These are phyloP conservation scores for Metschnikowia chrysomelidarum DNA, from an alignment of 805 yeast species.

Conservation along the genomic window DNA sequence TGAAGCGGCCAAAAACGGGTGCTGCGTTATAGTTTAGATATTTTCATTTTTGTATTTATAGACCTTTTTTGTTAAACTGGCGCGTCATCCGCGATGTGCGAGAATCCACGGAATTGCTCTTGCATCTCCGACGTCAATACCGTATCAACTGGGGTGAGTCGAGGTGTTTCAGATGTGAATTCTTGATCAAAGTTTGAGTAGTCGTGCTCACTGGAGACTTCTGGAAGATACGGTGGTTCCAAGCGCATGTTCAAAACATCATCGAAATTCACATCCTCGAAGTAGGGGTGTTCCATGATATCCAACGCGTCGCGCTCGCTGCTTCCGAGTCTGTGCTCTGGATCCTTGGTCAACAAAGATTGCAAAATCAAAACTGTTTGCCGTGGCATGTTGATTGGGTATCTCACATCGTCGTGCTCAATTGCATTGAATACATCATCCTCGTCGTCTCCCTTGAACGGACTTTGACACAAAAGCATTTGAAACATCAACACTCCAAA, in stretches of 20 bases:
- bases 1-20: too few relatives aligned
- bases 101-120: constrained; percentile 96
- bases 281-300: constrained; percentile 94
- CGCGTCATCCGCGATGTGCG: constrained; percentile 71
- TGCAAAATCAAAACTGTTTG: constrained; percentile 94
- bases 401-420: constrained; percentile 91
- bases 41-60: too few relatives aligned
- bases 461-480: constrained; percentile 94
- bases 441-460: constrained; percentile 95
- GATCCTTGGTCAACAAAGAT: constrained; percentile 87
- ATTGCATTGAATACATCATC: constrained; percentile 97
- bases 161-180: constrained; percentile 91
- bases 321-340: constrained; percentile 77
- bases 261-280: constrained; percentile 85
- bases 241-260: constrained; percentile 71
- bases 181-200: constrained; percentile 92
- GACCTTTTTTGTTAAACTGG: constrained; percentile 29
- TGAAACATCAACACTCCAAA: constrained; percentile 95
- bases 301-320: constrained; percentile 89
- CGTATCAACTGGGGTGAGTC: constrained; percentile 91
- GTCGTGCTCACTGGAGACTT: constrained; percentile 82
- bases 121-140: constrained; percentile 83
- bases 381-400: constrained; percentile 96
- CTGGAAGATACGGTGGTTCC: constrained; percentile 89
- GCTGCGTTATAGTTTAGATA: too few relatives aligned